These are phyloP conservation scores for Ganoderma lucidum DNA, from an alignment of 1,284 basidiomycete genomes.

Conservation along the genomic window DNA sequence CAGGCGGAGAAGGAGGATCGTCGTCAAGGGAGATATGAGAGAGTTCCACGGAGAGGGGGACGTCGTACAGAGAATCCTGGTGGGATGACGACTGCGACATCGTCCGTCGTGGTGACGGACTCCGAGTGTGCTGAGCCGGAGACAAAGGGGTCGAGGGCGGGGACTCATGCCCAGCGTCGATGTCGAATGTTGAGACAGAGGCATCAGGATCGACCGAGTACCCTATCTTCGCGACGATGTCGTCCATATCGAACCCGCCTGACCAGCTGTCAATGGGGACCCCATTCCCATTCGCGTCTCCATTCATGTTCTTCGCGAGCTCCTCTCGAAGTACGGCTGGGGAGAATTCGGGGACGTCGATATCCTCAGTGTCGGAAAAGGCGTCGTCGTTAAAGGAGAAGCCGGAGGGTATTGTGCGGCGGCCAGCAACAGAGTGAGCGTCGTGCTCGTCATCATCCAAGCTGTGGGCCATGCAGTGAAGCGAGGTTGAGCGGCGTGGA, in stretches of 20 bases:
- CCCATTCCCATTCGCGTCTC: slow-evolving; percentile 10
- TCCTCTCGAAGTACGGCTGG: slow-evolving; percentile 66
- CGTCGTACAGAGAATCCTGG: slow-evolving; percentile 43
- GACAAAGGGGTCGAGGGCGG: slow-evolving; percentile 35
- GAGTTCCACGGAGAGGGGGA: slow-evolving; percentile 48
- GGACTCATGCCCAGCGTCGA: slow-evolving; percentile 45
- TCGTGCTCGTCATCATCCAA: slow-evolving; percentile 24
- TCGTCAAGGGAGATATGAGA: slow-evolving; percentile 52
- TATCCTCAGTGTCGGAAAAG: slow-evolving; percentile 66
- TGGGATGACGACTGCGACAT: slow-evolving; percentile 33
- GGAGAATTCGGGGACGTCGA: slow-evolving; percentile 56
- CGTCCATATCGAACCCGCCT: slow-evolving; percentile 31
- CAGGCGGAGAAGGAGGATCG: slow-evolving; percentile 27
- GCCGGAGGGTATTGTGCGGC: slow-evolving; percentile 6
- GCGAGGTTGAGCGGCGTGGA: slow-evolving; percentile 10
- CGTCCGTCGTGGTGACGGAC: slow-evolving; percentile 16
- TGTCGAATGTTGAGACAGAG: slow-evolving; percentile 66
- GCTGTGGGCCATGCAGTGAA: slow-evolving; percentile 25
- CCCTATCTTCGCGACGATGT: slow-evolving; percentile 38
- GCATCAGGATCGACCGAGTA: slow-evolving; percentile 51
- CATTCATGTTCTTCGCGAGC: slow-evolving; percentile 54
- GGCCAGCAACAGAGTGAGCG: slow-evolving; percentile 7
- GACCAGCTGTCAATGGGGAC: slow-evolving; percentile 20
- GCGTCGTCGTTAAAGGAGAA: slow-evolving; percentile 66
- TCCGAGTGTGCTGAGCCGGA: slow-evolving; percentile 2